Evolutionary conservation across 2,329 filamentous ascomycete genomes (phyloP), one percentile per base, ranked within the genome.

Genomic region (Colletotrichum paranaense): DNA sequence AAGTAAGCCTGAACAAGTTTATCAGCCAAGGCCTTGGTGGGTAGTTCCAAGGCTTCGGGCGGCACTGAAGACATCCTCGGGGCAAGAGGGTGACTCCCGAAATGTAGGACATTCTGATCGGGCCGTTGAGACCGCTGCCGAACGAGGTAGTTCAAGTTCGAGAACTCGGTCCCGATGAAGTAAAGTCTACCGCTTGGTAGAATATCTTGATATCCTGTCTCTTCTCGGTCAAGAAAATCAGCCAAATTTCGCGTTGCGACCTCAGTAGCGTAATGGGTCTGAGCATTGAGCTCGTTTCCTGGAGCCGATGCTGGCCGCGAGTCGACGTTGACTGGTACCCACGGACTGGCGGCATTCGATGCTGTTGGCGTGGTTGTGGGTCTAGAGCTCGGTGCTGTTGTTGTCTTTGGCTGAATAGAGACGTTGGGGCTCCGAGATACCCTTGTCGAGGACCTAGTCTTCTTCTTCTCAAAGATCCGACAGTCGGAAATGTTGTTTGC

Each of bases 81-180:
- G 78, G 79, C 74, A n/a, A 79, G 77, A 38, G 80, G 77, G 30
- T 79, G 77, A 32, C 79, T 82, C 30, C 77, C 77, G 56, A 82
- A 84, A 74, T 85, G 83, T 32, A 81, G 77, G 5, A 80, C 78
- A 65, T 77, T 73, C 30, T 79, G 56, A 22, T 56, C 71, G 24
- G 76, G 67, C 55, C 78, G 75, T 14, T 77, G 73, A 12, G 80
- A 79, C 16, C 72, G 85, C 73, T 89, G 87, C 14, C 86, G 85
- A 32, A 89, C 84, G 55, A 89, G 80, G 75, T 89, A 88, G 67
- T 88, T 88, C 75, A 89, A 83, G 72, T 89, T 90, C 42, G 88
- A 90, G 72, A 88, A 84, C 74, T 89, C 87, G 68, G 87, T 86
- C 7, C 88, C 88, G 57, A 90, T 87, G 75, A 88, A 90, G 68